Conservation (phyloP, 2,329 filamentous ascomycete species). For the Falciphora oryzae region DNA sequence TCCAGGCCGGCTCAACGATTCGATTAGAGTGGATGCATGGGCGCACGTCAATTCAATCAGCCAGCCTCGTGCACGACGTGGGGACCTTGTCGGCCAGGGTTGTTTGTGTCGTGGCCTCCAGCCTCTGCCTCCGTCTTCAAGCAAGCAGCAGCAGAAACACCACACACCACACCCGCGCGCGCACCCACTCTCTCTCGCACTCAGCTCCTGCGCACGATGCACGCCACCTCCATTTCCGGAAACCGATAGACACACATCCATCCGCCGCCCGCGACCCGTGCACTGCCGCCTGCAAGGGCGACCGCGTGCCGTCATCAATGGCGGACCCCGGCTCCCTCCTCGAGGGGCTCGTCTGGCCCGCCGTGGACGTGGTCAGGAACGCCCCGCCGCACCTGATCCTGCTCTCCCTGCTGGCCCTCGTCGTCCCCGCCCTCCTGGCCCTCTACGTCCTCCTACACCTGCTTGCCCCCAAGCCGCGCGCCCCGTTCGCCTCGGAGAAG, state of each 20-base stretch:
- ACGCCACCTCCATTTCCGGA: not conserved
- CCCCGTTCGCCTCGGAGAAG: conserved; percentile 72
- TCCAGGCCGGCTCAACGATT: not conserved
- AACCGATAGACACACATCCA: not conserved
- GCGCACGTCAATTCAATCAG: not conserved
- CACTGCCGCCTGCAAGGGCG: too few relatives aligned
- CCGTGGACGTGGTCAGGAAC: conserved; percentile 8
- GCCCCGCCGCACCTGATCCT: conserved; percentile 14
- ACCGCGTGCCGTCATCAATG: not conserved
- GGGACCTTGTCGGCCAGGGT: not conserved
- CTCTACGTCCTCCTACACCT: conserved; percentile 63
- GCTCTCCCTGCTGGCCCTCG: conserved; percentile 10
- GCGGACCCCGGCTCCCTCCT: not conserved
- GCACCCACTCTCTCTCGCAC: too few relatives aligned
- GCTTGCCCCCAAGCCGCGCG: conserved; percentile 75
- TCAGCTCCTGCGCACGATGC: not conserved
- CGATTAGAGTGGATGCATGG: not conserved
- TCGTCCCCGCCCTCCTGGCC: conserved; percentile 9
- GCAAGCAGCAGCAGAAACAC: not conserved
- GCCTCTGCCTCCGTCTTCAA: not conserved
- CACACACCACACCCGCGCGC: not conserved
- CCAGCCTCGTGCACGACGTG: not conserved
- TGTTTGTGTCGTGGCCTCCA: not conserved
- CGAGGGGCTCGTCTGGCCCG: conserved; percentile 8
- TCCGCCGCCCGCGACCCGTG: not conserved